These are phyloP conservation scores for Leccinum fallax DNA, from an alignment of 1,284 basidiomycete species.

Conservation along the genomic window DNA sequence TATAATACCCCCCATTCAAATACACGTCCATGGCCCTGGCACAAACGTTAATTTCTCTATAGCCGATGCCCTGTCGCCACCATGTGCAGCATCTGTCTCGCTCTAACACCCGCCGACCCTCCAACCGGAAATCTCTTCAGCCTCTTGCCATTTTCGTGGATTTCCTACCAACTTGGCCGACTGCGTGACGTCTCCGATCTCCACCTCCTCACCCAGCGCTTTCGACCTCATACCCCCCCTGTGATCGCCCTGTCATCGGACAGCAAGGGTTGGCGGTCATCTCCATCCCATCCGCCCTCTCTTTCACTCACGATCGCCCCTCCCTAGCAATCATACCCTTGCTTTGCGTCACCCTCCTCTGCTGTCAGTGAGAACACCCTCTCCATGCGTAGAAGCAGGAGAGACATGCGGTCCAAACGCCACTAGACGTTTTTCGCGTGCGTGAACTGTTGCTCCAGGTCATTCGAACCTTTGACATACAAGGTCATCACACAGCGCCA, in stretches of 20 bases:
- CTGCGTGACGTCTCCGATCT: constrained; percentile 10
- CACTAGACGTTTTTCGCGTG: constrained; percentile 34
- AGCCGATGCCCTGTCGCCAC: constrained; percentile 6
- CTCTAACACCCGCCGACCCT: constrained; percentile 1
- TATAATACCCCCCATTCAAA: constrained; percentile 10
- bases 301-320: constrained; percentile 2
- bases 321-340: background rate
- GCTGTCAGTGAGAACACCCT: constrained; percentile 14
- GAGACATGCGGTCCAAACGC: constrained; percentile 28
- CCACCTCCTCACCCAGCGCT: background rate
- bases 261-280: constrained; percentile 5
- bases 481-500: background rate
- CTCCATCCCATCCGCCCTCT: background rate
- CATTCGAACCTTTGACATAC: constrained; percentile 9
- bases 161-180: background rate
- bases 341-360: constrained; percentile 1
- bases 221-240: constrained; percentile 1
- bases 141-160: constrained; percentile 9
- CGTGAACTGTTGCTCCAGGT: constrained; percentile 17
- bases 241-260: background rate
- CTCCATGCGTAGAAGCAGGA: constrained; percentile 13
- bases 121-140: constrained; percentile 7
- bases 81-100: constrained; percentile 9
- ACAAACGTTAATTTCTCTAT: constrained; percentile 24
- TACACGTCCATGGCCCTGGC: background rate